Percentiles rank a stretch among this genome's conserved stretches.
These are phyloP conservation scores for Kandelia obovata DNA, from an alignment of 345 rosid species.

Conservation along the genomic window DNA sequence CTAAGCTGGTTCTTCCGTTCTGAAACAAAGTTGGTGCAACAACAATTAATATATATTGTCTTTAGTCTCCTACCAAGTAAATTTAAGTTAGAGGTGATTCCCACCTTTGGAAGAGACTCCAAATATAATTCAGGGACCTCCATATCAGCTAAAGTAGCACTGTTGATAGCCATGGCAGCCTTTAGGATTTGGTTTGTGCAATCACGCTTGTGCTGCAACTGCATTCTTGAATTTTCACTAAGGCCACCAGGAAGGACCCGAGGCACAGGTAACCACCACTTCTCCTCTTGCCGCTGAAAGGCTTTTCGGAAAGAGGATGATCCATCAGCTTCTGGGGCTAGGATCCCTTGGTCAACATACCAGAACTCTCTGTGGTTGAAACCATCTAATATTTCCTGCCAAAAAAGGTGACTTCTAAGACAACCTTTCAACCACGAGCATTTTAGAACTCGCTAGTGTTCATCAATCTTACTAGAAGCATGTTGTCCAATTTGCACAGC, in stretches of 20 bases:
- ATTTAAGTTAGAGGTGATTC: background rate
- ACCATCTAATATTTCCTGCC: slow-evolving; percentile 85
- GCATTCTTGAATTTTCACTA: slow-evolving; percentile 63
- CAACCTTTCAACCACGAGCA: slow-evolving; percentile 4
- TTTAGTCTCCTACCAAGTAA: background rate
- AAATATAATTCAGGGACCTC: slow-evolving; percentile 81
- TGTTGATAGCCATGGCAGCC: slow-evolving; percentile 98
- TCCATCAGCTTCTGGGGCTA: slow-evolving; percentile 68
- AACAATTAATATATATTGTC: background rate
- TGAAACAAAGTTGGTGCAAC: slow-evolving; percentile 33
- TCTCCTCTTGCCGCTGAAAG: slow-evolving; percentile 93
- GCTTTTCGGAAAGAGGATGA: slow-evolving; percentile 64
- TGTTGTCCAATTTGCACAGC: slow-evolving; percentile 82
- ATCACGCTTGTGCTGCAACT: slow-evolving; percentile 87
- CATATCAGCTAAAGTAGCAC: slow-evolving; percentile 72
- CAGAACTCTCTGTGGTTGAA: slow-evolving; percentile 80
- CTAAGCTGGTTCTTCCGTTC: slow-evolving; percentile 84
- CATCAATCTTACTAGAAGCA: slow-evolving; percentile 76
- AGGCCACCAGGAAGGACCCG: slow-evolving; percentile 83
- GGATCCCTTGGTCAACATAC: slow-evolving; percentile 92
- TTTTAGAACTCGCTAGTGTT: background rate
- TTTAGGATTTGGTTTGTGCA: slow-evolving; percentile 94
- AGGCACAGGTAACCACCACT: slow-evolving; percentile 99
- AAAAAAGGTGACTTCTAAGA: slow-evolving; percentile 17
- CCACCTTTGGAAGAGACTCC: slow-evolving; percentile 91